Base-by-base conservation (phyloP, 2,329 filamentous ascomycete genomes). In the Fusarium cicatricum region DNA sequence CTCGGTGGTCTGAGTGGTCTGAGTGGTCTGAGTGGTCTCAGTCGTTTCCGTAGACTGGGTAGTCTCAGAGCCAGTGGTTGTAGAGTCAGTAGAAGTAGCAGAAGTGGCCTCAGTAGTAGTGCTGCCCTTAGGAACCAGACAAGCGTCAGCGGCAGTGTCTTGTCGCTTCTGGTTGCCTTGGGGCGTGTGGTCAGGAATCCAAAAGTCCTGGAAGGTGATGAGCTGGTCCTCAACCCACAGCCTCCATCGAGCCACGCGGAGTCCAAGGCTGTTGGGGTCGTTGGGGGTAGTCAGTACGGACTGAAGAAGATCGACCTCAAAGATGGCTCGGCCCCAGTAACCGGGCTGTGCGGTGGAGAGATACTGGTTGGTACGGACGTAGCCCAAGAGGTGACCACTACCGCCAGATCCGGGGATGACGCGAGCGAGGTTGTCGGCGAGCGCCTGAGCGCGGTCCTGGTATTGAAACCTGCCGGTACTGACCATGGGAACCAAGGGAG, bases 201-300 rank as follows among this genome's bases (percentile, higher is more conserved):
- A 38, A 23, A 65, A 64, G 21, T 62, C 58, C 8, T 62, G 60
- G 1, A 21, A 55, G 1, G 55, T 55, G 4, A 62, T 33, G 7
- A 64, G 45, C 14, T 44, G 28, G 17, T 60, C 62, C 37, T 65
- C 62, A 17, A 65, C 61, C 62, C 62, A 65, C 12, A 62, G 46
- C 17, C 62, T 60, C 62, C 61, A 65, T 37, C 58, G 49, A 15
- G 34, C 61, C 5, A 57, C 39, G 3, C 32, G 36, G 28, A 32
- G 53, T 12, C 29, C 54, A n/a, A 33, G 11, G 15, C 43, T 44
- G 1, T 14, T n/a, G 0, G 44, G 45, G 26, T 40, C 19, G 6
- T 26, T 33, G 7, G 53, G 41, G 14, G 34, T 40, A 2, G 34
- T 11, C 3, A 54, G 11, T 3, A 51, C 43, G 2, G 42, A 34